These are phyloP conservation scores for Termitomyces sp. DNA, from an alignment of 1,284 basidiomycete species.

Conservation along the genomic window DNA sequence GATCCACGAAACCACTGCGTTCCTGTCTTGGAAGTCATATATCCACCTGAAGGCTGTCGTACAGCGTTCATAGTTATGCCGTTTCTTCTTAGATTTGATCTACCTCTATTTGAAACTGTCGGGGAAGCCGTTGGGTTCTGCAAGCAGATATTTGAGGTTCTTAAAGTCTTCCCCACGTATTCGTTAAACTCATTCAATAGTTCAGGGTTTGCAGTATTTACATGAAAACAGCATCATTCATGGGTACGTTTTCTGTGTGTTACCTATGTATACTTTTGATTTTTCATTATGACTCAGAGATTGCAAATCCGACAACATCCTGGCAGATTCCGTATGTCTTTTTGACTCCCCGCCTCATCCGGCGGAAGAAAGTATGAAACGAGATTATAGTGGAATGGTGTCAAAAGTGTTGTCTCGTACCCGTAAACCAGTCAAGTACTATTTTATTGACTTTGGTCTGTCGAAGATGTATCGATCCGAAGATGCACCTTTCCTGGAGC, in stretches of 20 bases:
- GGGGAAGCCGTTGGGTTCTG: slow-evolving; percentile 29
- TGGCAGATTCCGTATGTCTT: not conserved
- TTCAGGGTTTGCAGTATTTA: not conserved
- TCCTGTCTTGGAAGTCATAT: slow-evolving; percentile 21
- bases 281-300: not conserved
- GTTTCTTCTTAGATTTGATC: too few relatives aligned
- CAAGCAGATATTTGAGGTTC: slow-evolving; percentile 28
- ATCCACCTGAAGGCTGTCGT: slow-evolving; percentile 19
- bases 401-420: not conserved
- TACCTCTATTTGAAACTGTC: slow-evolving; percentile 27
- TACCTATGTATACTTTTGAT: not conserved
- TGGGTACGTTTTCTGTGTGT: not conserved
- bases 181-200: not conserved
- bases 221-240: not conserved
- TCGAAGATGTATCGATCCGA: not conserved
- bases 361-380: not conserved
- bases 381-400: not conserved
- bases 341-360: not conserved
- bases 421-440: not conserved
- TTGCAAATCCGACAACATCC: not conserved
- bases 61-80: slow-evolving; percentile 28
- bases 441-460: not conserved
- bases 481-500: not conserved
- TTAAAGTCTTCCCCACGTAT: not conserved
- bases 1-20: slow-evolving; percentile 25